Evolutionary conservation across 2,329 filamentous ascomycete species (phyloP), one percentile per base, ranked within the genome.

Genomic region (Claviceps pazoutovae): DNA sequence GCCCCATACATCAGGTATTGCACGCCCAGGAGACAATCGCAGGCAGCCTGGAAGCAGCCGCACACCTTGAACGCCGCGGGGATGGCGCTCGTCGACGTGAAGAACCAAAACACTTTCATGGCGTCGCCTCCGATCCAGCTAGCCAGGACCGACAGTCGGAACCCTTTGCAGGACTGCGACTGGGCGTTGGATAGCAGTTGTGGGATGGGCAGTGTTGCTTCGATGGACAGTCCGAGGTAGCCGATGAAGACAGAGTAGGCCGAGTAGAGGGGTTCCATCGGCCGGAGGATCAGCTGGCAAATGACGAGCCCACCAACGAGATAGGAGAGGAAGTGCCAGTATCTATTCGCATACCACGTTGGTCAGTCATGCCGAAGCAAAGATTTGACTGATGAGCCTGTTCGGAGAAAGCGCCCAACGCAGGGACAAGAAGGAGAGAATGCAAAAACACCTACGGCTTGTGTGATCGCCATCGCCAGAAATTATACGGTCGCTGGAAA

Each of bases 71-170:
- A 94, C 1, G 84, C 80, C 75, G 77, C 76, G 0, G 87, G 86
- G 36, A 93, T 87, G 60, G 76, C 73, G 4, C 79, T 79, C 1
- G 75, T 78, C 1, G 83, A 78, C 2, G 82, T 86, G 55, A 90
- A 84, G 71, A 91, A 93, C 81, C 81, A 84, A 61, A 88, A 86
- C 76, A 91, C 85, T 74, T 94, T 94, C 82, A 93, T 88, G 8
- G 78, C 74, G 66, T 94, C 87, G 55, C 87, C 87, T 2, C 84
- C 69, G 50, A 94, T 71, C 87, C 87, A 94, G 64, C 83, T 88
- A 30, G 74, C 78, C 53, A 93, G 71, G 4, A 94, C 82, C 6
- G 83, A 88, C 11, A 88, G 62, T 16, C 87, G 77, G 67, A 94
- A 88, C 5, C 87, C 87, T 64, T 81, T 84, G 71, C 84, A 88